phyloP scores from a whole-genome alignment of 768 basidiomycete genomes.

The Hemileccinum impolitum region DNA sequence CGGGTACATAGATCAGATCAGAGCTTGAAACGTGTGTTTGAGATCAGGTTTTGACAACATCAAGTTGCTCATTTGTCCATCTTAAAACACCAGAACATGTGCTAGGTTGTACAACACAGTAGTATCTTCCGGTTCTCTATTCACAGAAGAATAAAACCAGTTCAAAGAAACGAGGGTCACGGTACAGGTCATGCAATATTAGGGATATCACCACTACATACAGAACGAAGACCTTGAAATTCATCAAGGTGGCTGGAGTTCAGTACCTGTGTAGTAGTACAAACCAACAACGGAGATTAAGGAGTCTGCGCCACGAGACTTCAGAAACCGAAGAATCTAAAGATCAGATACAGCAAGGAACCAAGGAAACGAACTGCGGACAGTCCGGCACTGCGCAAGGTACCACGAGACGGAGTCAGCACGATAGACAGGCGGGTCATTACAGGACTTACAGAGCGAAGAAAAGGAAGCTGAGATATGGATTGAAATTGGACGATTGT shows the following conservation, averaged over 20 bases:
- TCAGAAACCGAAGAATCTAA: conserved; percentile 67
- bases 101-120: neutral
- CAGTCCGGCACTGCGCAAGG: conserved; percentile 58
- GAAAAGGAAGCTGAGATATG: conserved; percentile 86
- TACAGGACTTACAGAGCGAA: conserved; percentile 45
- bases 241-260: neutral
- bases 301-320: neutral
- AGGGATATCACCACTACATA: conserved; percentile 2
- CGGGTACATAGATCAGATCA: neutral
- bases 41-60: conserved; percentile 6
- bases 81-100: conserved; percentile 1
- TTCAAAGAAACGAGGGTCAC: conserved; percentile 4
- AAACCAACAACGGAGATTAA: conserved; percentile 1
- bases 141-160: neutral
- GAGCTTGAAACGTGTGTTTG: neutral
- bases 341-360: conserved; percentile 72
- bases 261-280: conserved; percentile 3
- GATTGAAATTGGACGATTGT: conserved; percentile 67
- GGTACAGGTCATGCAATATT: conserved; percentile 15
- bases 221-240: neutral
- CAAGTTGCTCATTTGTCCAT: conserved; percentile 3
- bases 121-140: conserved; percentile 6
- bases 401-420: conserved; percentile 4
- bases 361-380: conserved; percentile 80
- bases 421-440: neutral